phyloP scores from a whole-genome alignment of 352 stramenopile genomes.

The Phytophthora crassamura region DNA sequence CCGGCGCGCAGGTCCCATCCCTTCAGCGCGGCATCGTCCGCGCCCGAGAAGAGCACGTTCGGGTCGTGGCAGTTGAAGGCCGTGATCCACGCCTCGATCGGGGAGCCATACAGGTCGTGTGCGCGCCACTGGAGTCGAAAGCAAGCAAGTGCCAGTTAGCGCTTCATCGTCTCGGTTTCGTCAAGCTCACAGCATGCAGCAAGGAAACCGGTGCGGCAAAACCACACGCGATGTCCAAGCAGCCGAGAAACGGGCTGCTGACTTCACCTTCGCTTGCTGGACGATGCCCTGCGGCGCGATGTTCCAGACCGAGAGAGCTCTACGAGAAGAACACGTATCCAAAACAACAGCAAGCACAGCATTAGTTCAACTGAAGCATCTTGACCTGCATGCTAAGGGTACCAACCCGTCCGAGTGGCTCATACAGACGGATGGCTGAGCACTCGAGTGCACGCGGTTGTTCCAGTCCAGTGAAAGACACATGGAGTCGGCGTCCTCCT shows the following conservation, averaged over 20 bases:
- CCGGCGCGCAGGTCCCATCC: slow-evolving; percentile 74
- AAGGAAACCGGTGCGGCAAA: slow-evolving; percentile 12
- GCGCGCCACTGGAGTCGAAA: slow-evolving; percentile 61
- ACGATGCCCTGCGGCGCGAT: slow-evolving; percentile 40
- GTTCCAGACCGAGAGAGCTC: slow-evolving; percentile 67
- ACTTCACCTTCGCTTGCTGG: slow-evolving; percentile 49
- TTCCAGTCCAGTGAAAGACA: slow-evolving; percentile 89
- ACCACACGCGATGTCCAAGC: not conserved
- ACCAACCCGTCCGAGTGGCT: slow-evolving; percentile 86
- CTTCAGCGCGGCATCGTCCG: slow-evolving; percentile 81
- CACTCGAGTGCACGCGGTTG: slow-evolving; percentile 59
- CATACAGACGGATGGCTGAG: slow-evolving; percentile 71
- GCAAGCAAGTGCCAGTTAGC: slow-evolving; percentile 24
- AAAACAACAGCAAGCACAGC: not conserved
- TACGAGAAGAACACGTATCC: slow-evolving; percentile 23
- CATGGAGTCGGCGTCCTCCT: slow-evolving; percentile 60
- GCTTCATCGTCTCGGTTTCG: slow-evolving; percentile 1
- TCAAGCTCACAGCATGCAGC: slow-evolving; percentile 8
- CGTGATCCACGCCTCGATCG: slow-evolving; percentile 88
- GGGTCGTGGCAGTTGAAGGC: slow-evolving; percentile 82
- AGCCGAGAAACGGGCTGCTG: slow-evolving; percentile 4
- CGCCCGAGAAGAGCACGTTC: slow-evolving; percentile 81
- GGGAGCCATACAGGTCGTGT: slow-evolving; percentile 75
- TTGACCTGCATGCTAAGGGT: slow-evolving; percentile 8
- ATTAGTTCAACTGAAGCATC: slow-evolving; percentile 21